phyloP scores from a whole-genome alignment of 768 basidiomycete genomes.

The Hydnum rufescens region DNA sequence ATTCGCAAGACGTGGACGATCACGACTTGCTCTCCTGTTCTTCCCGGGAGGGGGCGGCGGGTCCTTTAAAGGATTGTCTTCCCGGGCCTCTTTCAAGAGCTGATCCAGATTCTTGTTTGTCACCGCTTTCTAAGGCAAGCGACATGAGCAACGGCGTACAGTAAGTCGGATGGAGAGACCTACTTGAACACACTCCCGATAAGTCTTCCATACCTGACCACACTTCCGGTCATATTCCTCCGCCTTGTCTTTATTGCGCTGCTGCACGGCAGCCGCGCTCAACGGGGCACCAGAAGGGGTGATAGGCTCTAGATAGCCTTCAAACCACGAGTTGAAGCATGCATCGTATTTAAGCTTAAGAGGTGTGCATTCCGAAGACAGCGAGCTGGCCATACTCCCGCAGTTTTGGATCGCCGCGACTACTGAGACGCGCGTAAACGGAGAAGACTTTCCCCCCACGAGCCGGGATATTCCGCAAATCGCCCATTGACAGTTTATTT shows the following conservation, averaged over 20 bases:
- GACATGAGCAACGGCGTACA: neutral
- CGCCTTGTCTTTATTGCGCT: constrained; percentile 57
- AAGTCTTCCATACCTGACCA: constrained; percentile 62
- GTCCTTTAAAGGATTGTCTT: constrained; percentile 51
- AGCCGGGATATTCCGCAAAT: too few relatives aligned
- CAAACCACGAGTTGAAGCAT: constrained; percentile 97
- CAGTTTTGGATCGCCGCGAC: too few relatives aligned
- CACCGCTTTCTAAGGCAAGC: constrained; percentile 42
- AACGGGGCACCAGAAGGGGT: constrained; percentile 13
- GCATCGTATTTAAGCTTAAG: constrained; percentile 79
- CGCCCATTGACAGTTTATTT: too few relatives aligned
- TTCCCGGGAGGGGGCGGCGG: constrained; percentile 31
- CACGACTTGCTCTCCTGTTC: neutral
- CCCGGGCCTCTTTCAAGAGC: constrained; percentile 57
- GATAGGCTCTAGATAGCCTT: constrained; percentile 76
- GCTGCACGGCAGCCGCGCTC: constrained; percentile 29
- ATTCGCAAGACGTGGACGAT: too few relatives aligned
- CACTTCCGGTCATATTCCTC: constrained; percentile 77
- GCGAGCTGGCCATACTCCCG: constrained; percentile 48
- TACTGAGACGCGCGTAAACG: too few relatives aligned
- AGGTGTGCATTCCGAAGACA: constrained; percentile 70
- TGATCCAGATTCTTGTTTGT: constrained; percentile 57
- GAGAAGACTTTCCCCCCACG: too few relatives aligned
- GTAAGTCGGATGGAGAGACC: constrained; percentile 13
- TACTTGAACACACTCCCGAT: constrained; percentile 70